These are phyloP conservation scores for Verticillium longisporum DNA, from an alignment of 2,329 filamentous ascomycete species.

Conservation along the genomic window DNA sequence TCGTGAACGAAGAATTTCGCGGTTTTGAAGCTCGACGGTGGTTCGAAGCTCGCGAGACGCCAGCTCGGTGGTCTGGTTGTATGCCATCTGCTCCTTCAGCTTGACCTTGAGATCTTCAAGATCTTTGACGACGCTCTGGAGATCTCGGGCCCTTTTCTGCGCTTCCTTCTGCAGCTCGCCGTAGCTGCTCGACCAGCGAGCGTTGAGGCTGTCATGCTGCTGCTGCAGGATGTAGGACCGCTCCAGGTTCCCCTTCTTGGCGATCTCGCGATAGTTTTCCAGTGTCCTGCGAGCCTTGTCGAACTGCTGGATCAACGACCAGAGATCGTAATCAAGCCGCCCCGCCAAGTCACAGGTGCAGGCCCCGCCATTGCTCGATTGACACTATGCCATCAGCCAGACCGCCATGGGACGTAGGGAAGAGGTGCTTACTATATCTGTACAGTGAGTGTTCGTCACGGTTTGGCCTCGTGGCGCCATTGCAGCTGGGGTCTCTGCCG, in stretches of 20 bases:
- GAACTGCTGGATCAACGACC: background rate
- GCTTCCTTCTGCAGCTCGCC: background rate
- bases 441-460: background rate
- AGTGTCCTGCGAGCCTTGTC: background rate
- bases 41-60: background rate
- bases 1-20: background rate
- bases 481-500: background rate
- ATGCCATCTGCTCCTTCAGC: background rate
- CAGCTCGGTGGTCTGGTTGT: background rate
- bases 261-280: background rate
- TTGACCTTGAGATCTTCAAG: background rate
- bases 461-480: background rate
- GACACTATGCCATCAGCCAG: background rate
- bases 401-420: background rate
- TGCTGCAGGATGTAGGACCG: background rate
- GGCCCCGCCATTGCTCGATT: background rate
- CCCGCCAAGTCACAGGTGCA: background rate
- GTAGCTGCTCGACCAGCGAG: background rate
- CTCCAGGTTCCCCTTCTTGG: background rate
- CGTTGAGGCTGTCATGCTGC: background rate
- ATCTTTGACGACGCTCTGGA: background rate
- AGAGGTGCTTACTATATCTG: background rate
- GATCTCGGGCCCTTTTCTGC: background rate
- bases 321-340: background rate
- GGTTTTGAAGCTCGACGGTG: background rate